Evolutionary conservation across 768 basidiomycete genomes (phyloP).

Genomic region (Botryobasidium botryosum): DNA sequence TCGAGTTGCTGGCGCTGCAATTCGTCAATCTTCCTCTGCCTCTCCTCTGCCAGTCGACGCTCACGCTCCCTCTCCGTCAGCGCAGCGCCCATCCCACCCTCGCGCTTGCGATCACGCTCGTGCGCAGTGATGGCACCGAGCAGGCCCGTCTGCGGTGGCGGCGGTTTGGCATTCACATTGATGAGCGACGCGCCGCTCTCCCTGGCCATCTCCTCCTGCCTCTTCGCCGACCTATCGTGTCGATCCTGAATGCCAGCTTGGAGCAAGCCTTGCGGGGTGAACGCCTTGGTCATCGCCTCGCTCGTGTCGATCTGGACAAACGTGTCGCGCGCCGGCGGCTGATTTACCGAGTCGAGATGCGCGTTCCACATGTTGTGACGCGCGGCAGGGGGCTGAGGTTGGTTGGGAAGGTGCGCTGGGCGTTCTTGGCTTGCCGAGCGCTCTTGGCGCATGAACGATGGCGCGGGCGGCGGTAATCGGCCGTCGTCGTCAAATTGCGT

Average conservation of each 20-base stretch:
- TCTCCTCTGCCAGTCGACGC: conserved; percentile 76
- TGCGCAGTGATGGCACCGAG: conserved; percentile 93
- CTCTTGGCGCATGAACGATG: background rate
- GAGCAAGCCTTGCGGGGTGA: conserved; percentile 84
- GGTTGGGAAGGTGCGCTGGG: conserved; percentile 37
- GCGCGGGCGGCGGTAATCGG: conserved; percentile 15
- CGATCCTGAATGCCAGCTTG: conserved; percentile 92
- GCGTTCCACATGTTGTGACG: conserved; percentile 78
- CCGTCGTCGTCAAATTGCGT: conserved; percentile 34
- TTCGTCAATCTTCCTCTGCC: conserved; percentile 85
- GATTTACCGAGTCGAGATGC: conserved; percentile 56
- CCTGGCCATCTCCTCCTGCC: conserved; percentile 84
- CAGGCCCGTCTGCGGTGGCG: conserved; percentile 85
- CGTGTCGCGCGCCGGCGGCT: conserved; percentile 31
- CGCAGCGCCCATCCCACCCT: conserved; percentile 87
- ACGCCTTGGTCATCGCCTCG: conserved; percentile 77
- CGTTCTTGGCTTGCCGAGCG: conserved; percentile 12
- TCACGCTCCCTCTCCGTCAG: conserved; percentile 93
- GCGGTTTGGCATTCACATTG: conserved; percentile 91
- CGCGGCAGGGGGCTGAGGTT: conserved; percentile 31
- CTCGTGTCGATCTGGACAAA: conserved; percentile 64
- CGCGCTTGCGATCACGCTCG: conserved; percentile 84
- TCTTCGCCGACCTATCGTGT: conserved; percentile 87
- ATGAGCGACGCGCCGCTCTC: conserved; percentile 84
- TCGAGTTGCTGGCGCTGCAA: conserved; percentile 79